These are phyloP conservation scores for Cryptococcus sp. DNA, from an alignment of 1,284 basidiomycete species.

Conservation along the genomic window DNA sequence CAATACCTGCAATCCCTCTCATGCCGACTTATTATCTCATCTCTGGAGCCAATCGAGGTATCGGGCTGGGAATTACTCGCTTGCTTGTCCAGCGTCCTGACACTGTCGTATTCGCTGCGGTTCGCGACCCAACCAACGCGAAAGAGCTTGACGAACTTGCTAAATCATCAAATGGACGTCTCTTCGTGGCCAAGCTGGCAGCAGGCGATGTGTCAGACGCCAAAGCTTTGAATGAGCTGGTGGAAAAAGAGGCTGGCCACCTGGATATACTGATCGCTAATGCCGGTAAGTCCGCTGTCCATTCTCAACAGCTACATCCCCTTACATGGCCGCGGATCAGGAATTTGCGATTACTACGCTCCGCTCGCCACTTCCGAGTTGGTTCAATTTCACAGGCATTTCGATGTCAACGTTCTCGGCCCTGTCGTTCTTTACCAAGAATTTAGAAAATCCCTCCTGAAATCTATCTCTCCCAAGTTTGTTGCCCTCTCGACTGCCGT, in stretches of 20 bases:
- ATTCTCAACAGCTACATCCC: too few species aligned
- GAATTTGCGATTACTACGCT: too few species aligned
- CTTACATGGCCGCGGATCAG: too few species aligned
- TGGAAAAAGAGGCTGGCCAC: conserved; percentile 26
- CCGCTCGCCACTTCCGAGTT: too few species aligned
- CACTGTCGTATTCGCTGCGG: not conserved
- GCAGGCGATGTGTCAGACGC: conserved; percentile 16
- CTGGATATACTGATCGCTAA: conserved; percentile 29
- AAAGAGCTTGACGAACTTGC: conserved; percentile 17
- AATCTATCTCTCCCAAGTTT: conserved; percentile 17
- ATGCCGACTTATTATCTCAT: not conserved
- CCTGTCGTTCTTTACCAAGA: conserved; percentile 27
- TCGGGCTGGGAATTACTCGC: not conserved
- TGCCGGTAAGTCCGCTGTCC: conserved; percentile 11
- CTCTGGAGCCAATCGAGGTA: not conserved
- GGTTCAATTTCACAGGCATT: conserved; percentile 2
- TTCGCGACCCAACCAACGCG: not conserved
- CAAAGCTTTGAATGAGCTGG: conserved; percentile 12
- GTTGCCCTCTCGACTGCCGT: conserved; percentile 18
- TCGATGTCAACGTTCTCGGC: conserved; percentile 23
- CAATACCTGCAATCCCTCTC: too few species aligned
- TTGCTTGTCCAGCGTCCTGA: not conserved
- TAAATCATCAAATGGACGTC: conserved; percentile 6
- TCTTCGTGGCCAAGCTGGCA: conserved; percentile 13
- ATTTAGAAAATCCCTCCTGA: conserved; percentile 10